Base-by-base conservation (phyloP, 1,284 basidiomycete genomes). In the Puccinia polysora region DNA sequence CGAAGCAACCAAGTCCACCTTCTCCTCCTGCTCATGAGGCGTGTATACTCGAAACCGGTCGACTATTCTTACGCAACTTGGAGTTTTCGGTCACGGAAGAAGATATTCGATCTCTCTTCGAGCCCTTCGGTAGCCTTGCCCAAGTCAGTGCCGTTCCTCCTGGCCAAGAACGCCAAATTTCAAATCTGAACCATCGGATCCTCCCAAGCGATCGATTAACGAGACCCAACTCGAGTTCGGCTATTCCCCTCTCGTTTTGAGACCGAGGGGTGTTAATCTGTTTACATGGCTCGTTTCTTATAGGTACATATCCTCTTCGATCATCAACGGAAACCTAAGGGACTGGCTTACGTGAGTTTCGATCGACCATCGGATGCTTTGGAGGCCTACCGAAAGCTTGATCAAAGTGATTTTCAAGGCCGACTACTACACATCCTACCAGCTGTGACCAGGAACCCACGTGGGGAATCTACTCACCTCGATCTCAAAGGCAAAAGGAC, bases 11-110 rank as follows among this genome's bases (percentile, higher is more conserved):
- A 20, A 20, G 38, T 18, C n/a, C 23, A 53, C 63, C 65, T 50
- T 45, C n/a, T 30, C 15, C 32, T 34, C 83, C 85, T 36, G 73
- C 50, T 74, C 76, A 58, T 77, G 75, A 75, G 86, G 30, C 43
- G 25, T 60, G 86, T 0, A 91, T 97, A 70, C 82, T 89, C 28
- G 84, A 85, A 72, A 92, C 90, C 0, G 85, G 86, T 0, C 86
- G 95, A 1, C 82, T 97, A 4, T 97, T 97, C 78, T 82, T 97
- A 5, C 90, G 95, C 14, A 98, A 97, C 79, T 81, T 97, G 20
- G 84, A 93, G 0, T 97, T 91, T 78, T 85, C 88, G 0, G 90
- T 90, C 72, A 88, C 87, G 0, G 85, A 89, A 38, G 82, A 84
- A 2, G 91, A 96, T 64, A 80, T 97, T 1, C 79, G 81, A 6